Evolutionary conservation across 768 basidiomycete species (phyloP), one percentile per base, ranked within the genome.

Genomic region (Butyriboletus loyo): DNA sequence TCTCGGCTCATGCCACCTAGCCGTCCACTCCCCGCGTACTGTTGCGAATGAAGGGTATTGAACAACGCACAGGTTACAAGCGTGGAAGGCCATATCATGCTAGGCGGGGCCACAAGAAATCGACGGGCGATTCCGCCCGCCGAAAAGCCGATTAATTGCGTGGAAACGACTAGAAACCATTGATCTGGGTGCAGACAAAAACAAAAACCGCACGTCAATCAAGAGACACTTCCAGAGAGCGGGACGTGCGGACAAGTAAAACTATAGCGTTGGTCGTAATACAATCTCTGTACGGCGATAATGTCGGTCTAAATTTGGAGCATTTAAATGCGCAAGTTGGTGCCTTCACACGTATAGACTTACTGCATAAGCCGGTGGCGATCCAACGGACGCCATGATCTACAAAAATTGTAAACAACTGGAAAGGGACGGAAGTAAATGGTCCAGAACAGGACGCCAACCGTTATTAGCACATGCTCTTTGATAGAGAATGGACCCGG

Each of bases 131-230:
- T 70, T 14, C 89, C 88, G 39, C 89, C 90, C 50, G 91, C 82
- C 5, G 88, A 90, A 74, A 92, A 92, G 13, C 91, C 89, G 49
- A 91, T 89, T 49, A 89, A 72, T 61, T 87, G 85, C 1, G 84
- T 84, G 28, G 82, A 85, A 72, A 90, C 82, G 24, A 91, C 85
- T 21, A 90, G 70, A 68, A 90, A 80, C 84, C 88, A 87, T 71
- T 89, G 86, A 67, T 90, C 87, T 79, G 56, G 52, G 36, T 11
- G 22, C 7, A 58, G 50, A 58, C 14, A 25, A 46, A 19, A 46
- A 40, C 5, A 41, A 15, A 28, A 11, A 24, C 32, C 53, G 1
- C 4, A 7, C 11, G 24, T 56, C 24, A 60, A 57, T 32, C 34
- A 27, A 35, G 43, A 10, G 22, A 46, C 52, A n/a, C 24, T 10